A percentile compares a stretch with the other conserved stretches of the same genome.
phyloP scores from a whole-genome alignment of 352 stramenopile species.

The Stephanocyclus meneghinianus region DNA sequence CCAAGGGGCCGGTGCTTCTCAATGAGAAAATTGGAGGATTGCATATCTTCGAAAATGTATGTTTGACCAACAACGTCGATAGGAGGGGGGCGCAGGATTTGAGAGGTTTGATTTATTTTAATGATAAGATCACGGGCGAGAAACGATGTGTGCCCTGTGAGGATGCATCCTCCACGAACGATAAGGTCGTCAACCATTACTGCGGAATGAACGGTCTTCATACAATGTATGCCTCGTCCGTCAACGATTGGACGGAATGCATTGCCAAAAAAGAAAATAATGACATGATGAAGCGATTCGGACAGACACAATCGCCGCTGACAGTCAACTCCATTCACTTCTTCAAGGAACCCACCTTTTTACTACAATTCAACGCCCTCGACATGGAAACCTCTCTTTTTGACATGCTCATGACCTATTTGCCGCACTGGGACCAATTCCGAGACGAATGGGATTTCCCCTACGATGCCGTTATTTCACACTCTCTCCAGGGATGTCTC shows the following conservation, averaged over 20 bases:
- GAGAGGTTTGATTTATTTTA: constrained; percentile 45
- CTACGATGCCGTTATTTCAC: constrained; percentile 33
- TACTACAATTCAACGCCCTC: constrained; percentile 35
- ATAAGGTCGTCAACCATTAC: constrained; percentile 14
- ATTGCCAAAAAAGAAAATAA: constrained; percentile 33
- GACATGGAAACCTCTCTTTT: constrained; percentile 37
- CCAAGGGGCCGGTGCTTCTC: constrained; percentile 30
- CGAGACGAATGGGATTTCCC: constrained; percentile 29
- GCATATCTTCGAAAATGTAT: constrained; percentile 42
- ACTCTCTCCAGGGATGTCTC: constrained; percentile 38
- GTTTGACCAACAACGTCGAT: constrained; percentile 45
- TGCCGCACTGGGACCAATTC: constrained; percentile 44
- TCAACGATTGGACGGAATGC: constrained; percentile 43
- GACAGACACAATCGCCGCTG: constrained; percentile 25
- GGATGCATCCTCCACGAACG: constrained; percentile 6
- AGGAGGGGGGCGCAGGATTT: constrained; percentile 11
- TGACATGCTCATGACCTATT: constrained; percentile 42
- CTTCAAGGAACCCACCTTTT: constrained; percentile 40
- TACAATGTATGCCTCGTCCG: constrained; percentile 38
- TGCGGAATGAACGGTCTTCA: constrained; percentile 45
- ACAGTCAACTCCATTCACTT: constrained; percentile 35
- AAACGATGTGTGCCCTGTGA: constrained; percentile 36
- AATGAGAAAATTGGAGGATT: constrained; percentile 24
- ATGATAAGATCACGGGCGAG: constrained; percentile 14
- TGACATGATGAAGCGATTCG: constrained; percentile 17